A percentile compares a stretch with the other conserved stretches of the same genome.
These are phyloP conservation scores for Ormosia semicastrata DNA, from an alignment of 306 rosid species.

Conservation along the genomic window DNA sequence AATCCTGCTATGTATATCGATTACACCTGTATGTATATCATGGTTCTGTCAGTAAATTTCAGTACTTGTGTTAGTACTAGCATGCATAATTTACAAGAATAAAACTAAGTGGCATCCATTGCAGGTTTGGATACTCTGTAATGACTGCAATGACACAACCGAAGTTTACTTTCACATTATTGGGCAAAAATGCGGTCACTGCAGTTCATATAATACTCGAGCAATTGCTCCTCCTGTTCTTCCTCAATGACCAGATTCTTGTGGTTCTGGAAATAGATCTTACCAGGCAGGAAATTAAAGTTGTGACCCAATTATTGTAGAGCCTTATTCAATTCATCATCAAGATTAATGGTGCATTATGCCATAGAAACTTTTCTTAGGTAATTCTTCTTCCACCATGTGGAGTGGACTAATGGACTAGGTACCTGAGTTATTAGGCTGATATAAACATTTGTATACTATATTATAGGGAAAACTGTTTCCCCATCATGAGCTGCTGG, in stretches of 20 bases:
- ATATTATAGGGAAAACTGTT: conserved; percentile 13
- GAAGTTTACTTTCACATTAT: conserved; percentile 85
- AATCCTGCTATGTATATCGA: neutral
- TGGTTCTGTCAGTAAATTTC: neutral
- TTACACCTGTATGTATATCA: neutral
- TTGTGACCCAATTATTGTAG: neutral
- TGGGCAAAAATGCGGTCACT: conserved; percentile 94
- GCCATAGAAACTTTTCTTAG: conserved; percentile 30
- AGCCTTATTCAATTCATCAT: conserved; percentile 21
- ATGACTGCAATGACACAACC: conserved; percentile 93
- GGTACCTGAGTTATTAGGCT: conserved; percentile 27
- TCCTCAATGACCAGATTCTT: conserved; percentile 55
- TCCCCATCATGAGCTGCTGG: conserved; percentile 23
- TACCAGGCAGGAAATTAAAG: conserved; percentile 4
- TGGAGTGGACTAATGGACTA: conserved; percentile 20
- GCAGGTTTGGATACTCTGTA: conserved; percentile 98
- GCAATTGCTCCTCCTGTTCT: conserved; percentile 89
- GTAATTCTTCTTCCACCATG: conserved; percentile 36
- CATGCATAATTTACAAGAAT: neutral
- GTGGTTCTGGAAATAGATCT: conserved; percentile 25
- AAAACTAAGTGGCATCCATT: conserved; percentile 8
- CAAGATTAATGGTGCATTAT: conserved; percentile 27
- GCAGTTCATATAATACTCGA: conserved; percentile 88
- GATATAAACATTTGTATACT: conserved; percentile 33
- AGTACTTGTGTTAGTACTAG: conserved; percentile 2